phyloP scores from a whole-genome alignment of 768 basidiomycete genomes.

The Rhodotorula diobovata region DNA sequence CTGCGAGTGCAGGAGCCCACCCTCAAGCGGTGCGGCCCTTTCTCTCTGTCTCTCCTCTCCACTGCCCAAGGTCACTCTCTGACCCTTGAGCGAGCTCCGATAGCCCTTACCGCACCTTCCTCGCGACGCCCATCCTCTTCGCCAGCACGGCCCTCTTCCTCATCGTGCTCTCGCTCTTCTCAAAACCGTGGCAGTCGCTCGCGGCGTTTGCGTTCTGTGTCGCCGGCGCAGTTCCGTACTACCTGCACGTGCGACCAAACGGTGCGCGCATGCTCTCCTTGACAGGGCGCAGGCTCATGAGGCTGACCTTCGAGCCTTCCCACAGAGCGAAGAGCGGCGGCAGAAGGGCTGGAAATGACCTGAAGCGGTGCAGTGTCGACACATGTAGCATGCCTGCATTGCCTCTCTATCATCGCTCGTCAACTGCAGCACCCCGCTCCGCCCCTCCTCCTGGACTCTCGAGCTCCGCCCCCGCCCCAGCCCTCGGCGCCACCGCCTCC shows the following conservation, averaged over 20 bases:
- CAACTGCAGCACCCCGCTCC: too few relatives aligned
- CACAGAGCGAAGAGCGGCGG: neutral
- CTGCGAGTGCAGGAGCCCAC: conserved; percentile 84
- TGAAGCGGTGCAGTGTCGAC: neutral
- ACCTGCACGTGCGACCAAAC: conserved; percentile 19
- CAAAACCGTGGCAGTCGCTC: conserved; percentile 80
- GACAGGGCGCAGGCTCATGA: too few relatives aligned
- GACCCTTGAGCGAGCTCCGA: too few relatives aligned
- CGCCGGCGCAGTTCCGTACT: conserved; percentile 28
- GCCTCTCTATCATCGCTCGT: neutral
- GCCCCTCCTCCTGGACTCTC: too few relatives aligned
- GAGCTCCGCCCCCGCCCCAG: too few relatives aligned
- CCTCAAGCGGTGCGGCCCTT: conserved; percentile 62
- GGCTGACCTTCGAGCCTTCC: too few relatives aligned
- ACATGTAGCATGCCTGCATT: neutral
- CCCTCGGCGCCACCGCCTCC: neutral
- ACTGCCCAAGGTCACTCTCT: neutral
- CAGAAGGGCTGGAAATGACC: conserved; percentile 13
- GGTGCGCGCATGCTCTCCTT: conserved; percentile 1
- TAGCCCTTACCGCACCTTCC: conserved; percentile 89
- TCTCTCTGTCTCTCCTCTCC: neutral
- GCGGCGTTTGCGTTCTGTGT: conserved; percentile 58
- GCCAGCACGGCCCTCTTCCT: conserved; percentile 85
- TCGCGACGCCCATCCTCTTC: conserved; percentile 81
- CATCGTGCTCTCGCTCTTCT: conserved; percentile 87